These are phyloP conservation scores for Magnolia officinalis DNA, from an alignment of 164 flowering plant genomes.

Conservation along the genomic window DNA sequence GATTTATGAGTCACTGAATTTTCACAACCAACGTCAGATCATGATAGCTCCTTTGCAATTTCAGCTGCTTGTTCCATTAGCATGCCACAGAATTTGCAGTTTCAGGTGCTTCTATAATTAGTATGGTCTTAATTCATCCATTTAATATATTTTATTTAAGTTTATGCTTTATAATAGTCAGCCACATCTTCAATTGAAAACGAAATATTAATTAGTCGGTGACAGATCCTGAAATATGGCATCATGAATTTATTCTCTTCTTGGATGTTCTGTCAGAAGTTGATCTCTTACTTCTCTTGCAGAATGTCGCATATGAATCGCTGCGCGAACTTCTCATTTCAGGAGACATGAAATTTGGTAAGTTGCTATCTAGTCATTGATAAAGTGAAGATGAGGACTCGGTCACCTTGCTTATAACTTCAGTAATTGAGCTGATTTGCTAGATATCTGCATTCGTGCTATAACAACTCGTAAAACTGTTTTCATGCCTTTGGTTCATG, in stretches of 20 bases:
- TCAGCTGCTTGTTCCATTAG: conserved; percentile 1
- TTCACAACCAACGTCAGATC: background rate
- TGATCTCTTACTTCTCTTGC: conserved; percentile 25
- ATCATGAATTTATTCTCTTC: background rate
- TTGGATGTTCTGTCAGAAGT: background rate
- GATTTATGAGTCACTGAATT: background rate
- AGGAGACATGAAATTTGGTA: conserved; percentile 41
- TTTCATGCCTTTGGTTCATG: conserved; percentile 1
- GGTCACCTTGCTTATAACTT: background rate
- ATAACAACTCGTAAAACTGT: background rate
- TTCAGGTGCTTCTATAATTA: background rate
- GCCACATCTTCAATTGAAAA: background rate
- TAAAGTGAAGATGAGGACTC: background rate
- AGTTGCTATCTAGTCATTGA: conserved; percentile 10
- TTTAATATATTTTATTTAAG: background rate
- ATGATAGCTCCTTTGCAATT: background rate
- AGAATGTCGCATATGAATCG: conserved; percentile 86
- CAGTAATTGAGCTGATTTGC: background rate
- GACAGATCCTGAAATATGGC: background rate
- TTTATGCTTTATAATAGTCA: background rate
- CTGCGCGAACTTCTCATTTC: conserved; percentile 48
- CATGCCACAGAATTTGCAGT: background rate
- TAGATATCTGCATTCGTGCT: background rate
- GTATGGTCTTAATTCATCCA: background rate
- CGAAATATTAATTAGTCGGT: background rate